phyloP scores from a whole-genome alignment of 805 yeast species.

The Candida tammaniensis region DNA sequence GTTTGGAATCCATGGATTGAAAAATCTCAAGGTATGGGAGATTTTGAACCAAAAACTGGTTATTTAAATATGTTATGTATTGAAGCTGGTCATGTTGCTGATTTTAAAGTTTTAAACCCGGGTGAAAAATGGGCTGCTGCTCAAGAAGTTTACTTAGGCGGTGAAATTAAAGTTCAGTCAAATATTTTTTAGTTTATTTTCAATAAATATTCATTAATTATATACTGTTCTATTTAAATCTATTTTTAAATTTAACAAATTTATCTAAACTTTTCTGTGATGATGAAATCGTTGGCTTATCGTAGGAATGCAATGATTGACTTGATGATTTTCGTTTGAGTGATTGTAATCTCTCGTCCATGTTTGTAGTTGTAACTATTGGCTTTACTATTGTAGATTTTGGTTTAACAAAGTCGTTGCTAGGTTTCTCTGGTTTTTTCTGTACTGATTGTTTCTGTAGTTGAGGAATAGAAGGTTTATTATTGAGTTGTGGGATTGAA shows the following conservation, averaged over 20 bases:
- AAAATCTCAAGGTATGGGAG: slow-evolving; percentile 79
- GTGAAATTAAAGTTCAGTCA: slow-evolving; percentile 60
- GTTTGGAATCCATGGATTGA: slow-evolving; percentile 98
- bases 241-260: slow-evolving; percentile 32
- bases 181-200: slow-evolving; percentile 27
- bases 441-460: too few relatives aligned
- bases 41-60: slow-evolving; percentile 84
- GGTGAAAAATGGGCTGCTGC: slow-evolving; percentile 75
- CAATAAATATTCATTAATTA: slow-evolving; percentile 1
- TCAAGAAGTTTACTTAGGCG: slow-evolving; percentile 58
- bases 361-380: slow-evolving; percentile 1
- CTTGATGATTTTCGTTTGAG: slow-evolving; percentile 8
- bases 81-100: slow-evolving; percentile 87
- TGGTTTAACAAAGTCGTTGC: slow-evolving; percentile 4
- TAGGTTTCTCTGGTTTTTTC: too few relatives aligned
- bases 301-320: slow-evolving; percentile 17
- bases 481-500: slow-evolving; percentile 11
- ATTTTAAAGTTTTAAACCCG: slow-evolving; percentile 61
- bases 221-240: slow-evolving; percentile 18
- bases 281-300: slow-evolving; percentile 41
- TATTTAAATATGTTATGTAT: slow-evolving; percentile 87
- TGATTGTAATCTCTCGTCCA: neutral
- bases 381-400: slow-evolving; percentile 1
- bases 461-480: slow-evolving; percentile 18
- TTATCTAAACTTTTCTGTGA: slow-evolving; percentile 32